phyloP scores from a whole-genome alignment of 2,329 filamentous ascomycete genomes.

The Exophiala mesophila region DNA sequence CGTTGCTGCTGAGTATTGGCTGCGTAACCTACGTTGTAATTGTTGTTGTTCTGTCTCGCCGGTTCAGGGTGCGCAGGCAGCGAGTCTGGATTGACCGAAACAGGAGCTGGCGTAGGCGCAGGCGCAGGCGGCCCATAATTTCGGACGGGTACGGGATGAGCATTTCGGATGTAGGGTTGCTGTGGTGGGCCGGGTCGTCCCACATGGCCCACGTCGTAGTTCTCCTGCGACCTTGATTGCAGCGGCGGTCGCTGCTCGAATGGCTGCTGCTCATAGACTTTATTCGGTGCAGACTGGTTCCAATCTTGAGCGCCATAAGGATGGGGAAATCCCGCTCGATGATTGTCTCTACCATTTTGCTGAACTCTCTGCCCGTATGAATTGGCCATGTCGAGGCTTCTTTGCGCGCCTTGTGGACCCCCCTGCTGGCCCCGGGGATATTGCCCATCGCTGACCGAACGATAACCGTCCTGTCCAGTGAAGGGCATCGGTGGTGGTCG shows the following conservation, averaged over 20 bases:
- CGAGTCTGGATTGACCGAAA: slow-evolving; percentile 48
- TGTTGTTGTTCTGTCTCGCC: slow-evolving; percentile 44
- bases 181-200: slow-evolving; percentile 18
- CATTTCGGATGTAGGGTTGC: slow-evolving; percentile 10
- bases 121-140: slow-evolving; percentile 7
- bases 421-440: slow-evolving; percentile 18
- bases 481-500: slow-evolving; percentile 15
- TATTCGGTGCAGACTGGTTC: slow-evolving; percentile 16
- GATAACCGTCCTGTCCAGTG: slow-evolving; percentile 9
- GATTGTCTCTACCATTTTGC: slow-evolving; percentile 8
- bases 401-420: slow-evolving; percentile 14
- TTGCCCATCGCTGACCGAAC: slow-evolving; percentile 18
- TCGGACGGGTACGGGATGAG: slow-evolving; percentile 23
- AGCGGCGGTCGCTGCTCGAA: slow-evolving; percentile 17
- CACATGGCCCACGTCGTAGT: slow-evolving; percentile 24
- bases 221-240: slow-evolving; percentile 13
- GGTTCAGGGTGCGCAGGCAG: slow-evolving; percentile 53
- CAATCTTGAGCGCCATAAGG: slow-evolving; percentile 21
- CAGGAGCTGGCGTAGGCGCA: slow-evolving; percentile 3
- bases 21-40: slow-evolving; percentile 46
- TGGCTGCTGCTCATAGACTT: slow-evolving; percentile 15
- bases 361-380: slow-evolving; percentile 13
- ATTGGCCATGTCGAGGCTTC: slow-evolving; percentile 12
- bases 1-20: slow-evolving; percentile 37
- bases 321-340: slow-evolving; percentile 11